These are phyloP conservation scores for Podosphaera xanthii DNA, from an alignment of 2,329 filamentous ascomycete genomes.

Conservation along the genomic window DNA sequence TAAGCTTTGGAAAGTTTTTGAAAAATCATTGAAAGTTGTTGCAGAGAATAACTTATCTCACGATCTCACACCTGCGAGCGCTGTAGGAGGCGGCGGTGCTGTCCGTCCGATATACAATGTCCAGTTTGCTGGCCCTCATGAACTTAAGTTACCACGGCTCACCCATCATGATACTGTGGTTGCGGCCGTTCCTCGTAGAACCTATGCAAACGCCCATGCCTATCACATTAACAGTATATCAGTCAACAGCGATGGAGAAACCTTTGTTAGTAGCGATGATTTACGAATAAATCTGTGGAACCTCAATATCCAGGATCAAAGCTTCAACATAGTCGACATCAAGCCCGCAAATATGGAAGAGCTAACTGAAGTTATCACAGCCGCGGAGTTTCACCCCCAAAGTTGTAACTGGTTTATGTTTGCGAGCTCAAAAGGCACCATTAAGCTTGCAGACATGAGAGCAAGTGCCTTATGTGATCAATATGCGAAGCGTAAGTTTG, in stretches of 20 bases:
- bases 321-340: conserved; percentile 99
- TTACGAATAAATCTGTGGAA: conserved; percentile 98
- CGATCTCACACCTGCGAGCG: conserved; percentile 61
- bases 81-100: conserved; percentile 49
- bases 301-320: conserved; percentile 95
- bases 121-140: conserved; percentile 57
- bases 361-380: conserved; percentile 94
- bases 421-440: conserved; percentile 94
- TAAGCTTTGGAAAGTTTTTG: conserved; percentile 99
- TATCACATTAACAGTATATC: conserved; percentile 99
- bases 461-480: conserved; percentile 90
- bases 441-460: conserved; percentile 96
- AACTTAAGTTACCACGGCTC: conserved; percentile 82
- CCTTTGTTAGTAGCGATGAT: conserved; percentile 97
- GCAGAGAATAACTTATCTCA: conserved; percentile 96
- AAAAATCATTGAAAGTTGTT: conserved; percentile 96
- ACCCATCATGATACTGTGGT: conserved; percentile 98
- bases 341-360: conserved; percentile 99
- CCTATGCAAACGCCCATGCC: conserved; percentile 93
- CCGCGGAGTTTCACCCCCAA: conserved; percentile 85
- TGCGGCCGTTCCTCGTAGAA: conserved; percentile 81
- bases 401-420: conserved; percentile 99
- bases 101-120: conserved; percentile 47
- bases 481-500: conserved; percentile 58
- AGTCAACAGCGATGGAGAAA: conserved; percentile 98